Percentiles rank a stretch among this genome's conserved stretches.
phyloP scores from a whole-genome alignment of 495 filamentous ascomycete genomes.

The Penicillium cosmopolitanum region DNA sequence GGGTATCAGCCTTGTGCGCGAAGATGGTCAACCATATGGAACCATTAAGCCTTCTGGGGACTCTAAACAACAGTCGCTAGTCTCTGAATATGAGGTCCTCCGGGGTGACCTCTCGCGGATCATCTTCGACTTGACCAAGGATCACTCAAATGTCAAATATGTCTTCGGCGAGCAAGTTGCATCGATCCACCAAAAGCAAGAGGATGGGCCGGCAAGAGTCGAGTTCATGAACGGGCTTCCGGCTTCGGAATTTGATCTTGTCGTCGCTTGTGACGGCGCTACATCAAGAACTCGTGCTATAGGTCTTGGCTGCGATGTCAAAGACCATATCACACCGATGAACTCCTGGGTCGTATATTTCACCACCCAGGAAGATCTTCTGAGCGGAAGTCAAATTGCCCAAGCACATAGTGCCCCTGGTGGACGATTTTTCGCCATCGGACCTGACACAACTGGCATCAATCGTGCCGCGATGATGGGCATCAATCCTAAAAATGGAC shows the following conservation, averaged over 20 bases:
- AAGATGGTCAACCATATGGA: conserved; percentile 37
- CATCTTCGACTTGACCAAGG: conserved; percentile 47
- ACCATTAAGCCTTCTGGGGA: conserved; percentile 46
- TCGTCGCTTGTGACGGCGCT: conserved; percentile 53
- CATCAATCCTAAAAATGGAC: conserved; percentile 29
- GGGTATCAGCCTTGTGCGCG: conserved; percentile 47
- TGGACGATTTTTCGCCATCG: conserved; percentile 40
- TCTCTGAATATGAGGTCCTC: conserved; percentile 61
- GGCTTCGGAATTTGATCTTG: conserved; percentile 47
- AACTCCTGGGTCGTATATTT: conserved; percentile 49
- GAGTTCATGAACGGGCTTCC: conserved; percentile 40
- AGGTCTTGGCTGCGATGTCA: conserved; percentile 42
- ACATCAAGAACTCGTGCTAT: conserved; percentile 52
- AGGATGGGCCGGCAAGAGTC: conserved; percentile 35
- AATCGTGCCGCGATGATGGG: conserved; percentile 38
- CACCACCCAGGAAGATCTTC: conserved; percentile 39
- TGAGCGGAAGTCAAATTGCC: conserved; percentile 33
- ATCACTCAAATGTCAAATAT: conserved; percentile 43
- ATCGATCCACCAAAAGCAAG: conserved; percentile 16
- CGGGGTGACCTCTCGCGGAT: conserved; percentile 54
- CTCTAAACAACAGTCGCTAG: conserved; percentile 45
- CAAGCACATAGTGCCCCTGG: conserved; percentile 38
- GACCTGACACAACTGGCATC: conserved; percentile 33
- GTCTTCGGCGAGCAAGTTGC: conserved; percentile 43
- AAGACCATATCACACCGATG: conserved; percentile 38